Conservation (phyloP, 225 moss, liverwort and hornwort species). For the Asterella californica region DNA sequence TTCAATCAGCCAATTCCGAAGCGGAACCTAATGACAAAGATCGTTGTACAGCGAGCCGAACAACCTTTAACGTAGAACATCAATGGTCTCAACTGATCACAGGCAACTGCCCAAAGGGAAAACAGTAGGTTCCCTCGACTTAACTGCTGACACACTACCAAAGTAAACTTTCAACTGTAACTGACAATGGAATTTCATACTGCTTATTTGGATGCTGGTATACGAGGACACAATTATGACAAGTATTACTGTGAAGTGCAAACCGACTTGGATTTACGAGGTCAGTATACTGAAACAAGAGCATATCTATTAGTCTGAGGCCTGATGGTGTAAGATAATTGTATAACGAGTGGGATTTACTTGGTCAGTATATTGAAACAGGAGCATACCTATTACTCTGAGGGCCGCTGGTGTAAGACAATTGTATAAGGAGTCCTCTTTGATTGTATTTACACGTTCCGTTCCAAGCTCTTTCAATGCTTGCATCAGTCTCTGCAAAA, state of each 20-base stretch:
- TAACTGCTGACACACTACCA: background rate
- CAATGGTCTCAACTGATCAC: background rate
- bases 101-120: background rate
- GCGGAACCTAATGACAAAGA: background rate
- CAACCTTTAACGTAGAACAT: background rate
- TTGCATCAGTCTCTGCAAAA: slow-evolving; percentile 15
- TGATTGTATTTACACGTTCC: slow-evolving; percentile 16
- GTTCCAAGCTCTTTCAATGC: slow-evolving; percentile 14
- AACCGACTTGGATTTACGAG: background rate
- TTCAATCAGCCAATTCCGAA: background rate
- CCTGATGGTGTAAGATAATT: slow-evolving; percentile 19
- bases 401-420: slow-evolving; percentile 22
- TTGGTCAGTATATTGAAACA: background rate
- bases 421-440: slow-evolving; percentile 13
- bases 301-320: slow-evolving; percentile 14
- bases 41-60: background rate
- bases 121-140: background rate
- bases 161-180: too few species aligned
- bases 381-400: slow-evolving; percentile 12
- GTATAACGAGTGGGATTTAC: background rate
- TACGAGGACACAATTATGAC: too few species aligned
- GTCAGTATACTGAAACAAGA: background rate
- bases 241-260: too few species aligned
- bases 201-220: too few species aligned
- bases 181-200: too few species aligned